phyloP scores from a whole-genome alignment of 1,284 basidiomycete genomes.

The Naganishia albida region DNA sequence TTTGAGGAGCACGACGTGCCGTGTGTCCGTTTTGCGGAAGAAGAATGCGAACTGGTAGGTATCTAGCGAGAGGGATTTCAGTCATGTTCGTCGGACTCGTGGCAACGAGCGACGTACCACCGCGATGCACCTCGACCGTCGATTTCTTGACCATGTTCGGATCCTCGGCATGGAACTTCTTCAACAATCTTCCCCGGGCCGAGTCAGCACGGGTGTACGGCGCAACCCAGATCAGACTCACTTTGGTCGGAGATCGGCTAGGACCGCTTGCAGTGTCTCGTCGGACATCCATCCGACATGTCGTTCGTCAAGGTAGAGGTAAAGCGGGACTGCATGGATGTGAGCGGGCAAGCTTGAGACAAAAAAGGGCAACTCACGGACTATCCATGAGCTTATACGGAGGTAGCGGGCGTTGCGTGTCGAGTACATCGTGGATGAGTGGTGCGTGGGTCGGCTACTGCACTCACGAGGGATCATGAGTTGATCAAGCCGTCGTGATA shows the following conservation, averaged over 20 bases:
- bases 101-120: constrained; percentile 12
- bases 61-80: constrained; percentile 3
- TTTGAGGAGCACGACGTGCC: constrained; percentile 34
- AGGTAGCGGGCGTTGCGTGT: constrained; percentile 34
- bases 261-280: constrained; percentile 31
- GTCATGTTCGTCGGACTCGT: not conserved
- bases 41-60: constrained; percentile 36
- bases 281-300: constrained; percentile 35
- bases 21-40: constrained; percentile 34
- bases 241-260: constrained; percentile 34
- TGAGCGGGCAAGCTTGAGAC: not conserved
- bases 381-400: constrained; percentile 33
- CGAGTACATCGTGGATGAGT: constrained; percentile 29
- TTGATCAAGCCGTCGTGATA: no score
- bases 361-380: constrained; percentile 24
- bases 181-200: constrained; percentile 16
- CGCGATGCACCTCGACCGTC: constrained; percentile 34
- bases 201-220: not conserved
- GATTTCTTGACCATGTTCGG: constrained; percentile 30
- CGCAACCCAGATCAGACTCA: not conserved
- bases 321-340: constrained; percentile 27
- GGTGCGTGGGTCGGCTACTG: no score
- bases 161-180: constrained; percentile 34
- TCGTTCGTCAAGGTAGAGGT: constrained; percentile 35
- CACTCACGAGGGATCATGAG: no score